These are phyloP conservation scores for Rhododendron ferrugineum DNA, from an alignment of 148 eudicot species.

Conservation along the genomic window DNA sequence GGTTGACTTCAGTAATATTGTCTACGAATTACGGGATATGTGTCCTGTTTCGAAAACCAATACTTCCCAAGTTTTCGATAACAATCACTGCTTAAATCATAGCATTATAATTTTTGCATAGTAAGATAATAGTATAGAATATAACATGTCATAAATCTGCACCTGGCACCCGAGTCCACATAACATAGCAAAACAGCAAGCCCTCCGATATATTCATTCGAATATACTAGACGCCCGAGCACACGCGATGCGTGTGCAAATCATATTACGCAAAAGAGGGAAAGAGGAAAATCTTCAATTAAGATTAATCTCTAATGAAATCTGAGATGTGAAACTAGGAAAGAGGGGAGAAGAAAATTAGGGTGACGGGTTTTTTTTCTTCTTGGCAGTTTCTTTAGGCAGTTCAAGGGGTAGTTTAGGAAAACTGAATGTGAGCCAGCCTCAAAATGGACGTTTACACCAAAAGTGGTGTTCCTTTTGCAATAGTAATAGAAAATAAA, in stretches of 20 bases:
- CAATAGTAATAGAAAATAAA: too few relatives aligned
- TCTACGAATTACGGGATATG: not conserved
- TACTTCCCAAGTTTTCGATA: not conserved
- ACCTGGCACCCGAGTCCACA: not conserved
- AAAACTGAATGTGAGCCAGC: not conserved
- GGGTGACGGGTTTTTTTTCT: too few relatives aligned
- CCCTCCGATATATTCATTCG: not conserved
- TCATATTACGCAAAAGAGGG: too few relatives aligned
- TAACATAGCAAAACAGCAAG: too few relatives aligned
- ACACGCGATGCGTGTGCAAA: too few relatives aligned
- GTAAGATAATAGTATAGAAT: not conserved
- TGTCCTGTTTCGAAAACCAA: not conserved
- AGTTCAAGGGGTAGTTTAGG: not conserved
- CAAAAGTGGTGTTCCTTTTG: not conserved
- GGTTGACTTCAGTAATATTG: not conserved
- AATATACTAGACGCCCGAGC: too few relatives aligned
- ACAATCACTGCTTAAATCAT: not conserved
- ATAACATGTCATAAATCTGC: not conserved
- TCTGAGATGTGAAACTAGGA: too few relatives aligned
- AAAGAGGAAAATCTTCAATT: too few relatives aligned
- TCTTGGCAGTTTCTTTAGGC: not conserved
- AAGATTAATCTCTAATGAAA: too few relatives aligned
- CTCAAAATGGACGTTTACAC: not conserved
- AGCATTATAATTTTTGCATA: not conserved
- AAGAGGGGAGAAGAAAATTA: too few relatives aligned